These are phyloP conservation scores for Tulasnella sp. DNA, from an alignment of 768 basidiomycete genomes.

Conservation along the genomic window DNA sequence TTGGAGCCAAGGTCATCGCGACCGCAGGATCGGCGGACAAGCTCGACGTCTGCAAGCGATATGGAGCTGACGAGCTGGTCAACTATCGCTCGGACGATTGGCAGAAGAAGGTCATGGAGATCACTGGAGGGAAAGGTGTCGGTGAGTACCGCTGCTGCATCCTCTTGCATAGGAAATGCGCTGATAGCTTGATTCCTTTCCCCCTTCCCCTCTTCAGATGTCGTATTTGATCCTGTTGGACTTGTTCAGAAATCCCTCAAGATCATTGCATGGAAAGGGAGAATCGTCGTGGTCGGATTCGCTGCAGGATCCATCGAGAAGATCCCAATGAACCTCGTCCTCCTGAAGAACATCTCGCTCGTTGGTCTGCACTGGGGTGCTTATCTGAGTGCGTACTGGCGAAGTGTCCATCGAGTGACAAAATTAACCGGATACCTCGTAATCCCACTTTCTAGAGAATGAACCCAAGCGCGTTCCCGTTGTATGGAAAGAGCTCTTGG, in stretches of 20 bases:
- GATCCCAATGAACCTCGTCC: slow-evolving; percentile 64
- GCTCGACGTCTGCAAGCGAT: slow-evolving; percentile 64
- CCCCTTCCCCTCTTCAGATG: slow-evolving; percentile 31
- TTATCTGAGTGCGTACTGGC: slow-evolving; percentile 44
- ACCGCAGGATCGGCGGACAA: slow-evolving; percentile 75
- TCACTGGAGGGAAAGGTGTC: slow-evolving; percentile 77
- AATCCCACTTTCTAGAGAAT: slow-evolving; percentile 33
- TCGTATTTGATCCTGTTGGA: slow-evolving; percentile 82
- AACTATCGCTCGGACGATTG: slow-evolving; percentile 69
- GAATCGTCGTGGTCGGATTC: slow-evolving; percentile 89
- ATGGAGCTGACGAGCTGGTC: slow-evolving; percentile 73
- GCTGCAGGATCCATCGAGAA: slow-evolving; percentile 78
- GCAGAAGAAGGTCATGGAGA: slow-evolving; percentile 79
- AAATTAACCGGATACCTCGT: neutral
- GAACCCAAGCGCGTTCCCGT: slow-evolving; percentile 51
- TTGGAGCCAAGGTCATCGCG: slow-evolving; percentile 92
- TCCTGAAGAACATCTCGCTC: slow-evolving; percentile 77
- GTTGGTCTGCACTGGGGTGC: slow-evolving; percentile 85
- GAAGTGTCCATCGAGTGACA: neutral
- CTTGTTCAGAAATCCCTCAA: slow-evolving; percentile 77
- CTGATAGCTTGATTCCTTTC: neutral
- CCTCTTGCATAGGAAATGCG: neutral
- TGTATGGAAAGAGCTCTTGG: slow-evolving; percentile 64
- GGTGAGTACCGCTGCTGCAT: slow-evolving; percentile 24
- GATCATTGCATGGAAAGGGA: slow-evolving; percentile 90